Percentiles rank a stretch among this genome's conserved stretches.
Conservation (phyloP, 225 moss, liverwort and hornwort species). For the Bryoerythrophyllum caledonicum region DNA sequence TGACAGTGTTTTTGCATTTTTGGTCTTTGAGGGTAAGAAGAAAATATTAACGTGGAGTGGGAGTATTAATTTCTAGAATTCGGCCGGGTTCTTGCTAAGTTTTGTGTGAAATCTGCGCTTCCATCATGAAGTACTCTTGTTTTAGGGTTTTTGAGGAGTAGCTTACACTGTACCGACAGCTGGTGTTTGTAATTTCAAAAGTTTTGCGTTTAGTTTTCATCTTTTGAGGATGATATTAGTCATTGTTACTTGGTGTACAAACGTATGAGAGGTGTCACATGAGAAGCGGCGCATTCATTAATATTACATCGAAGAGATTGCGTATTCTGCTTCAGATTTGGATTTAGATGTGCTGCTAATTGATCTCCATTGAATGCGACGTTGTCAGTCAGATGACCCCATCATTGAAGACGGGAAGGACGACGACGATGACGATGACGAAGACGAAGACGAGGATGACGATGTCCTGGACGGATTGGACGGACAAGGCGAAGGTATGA, state of each 20-base stretch:
- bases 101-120: neutral
- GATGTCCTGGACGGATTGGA: constrained; percentile 57
- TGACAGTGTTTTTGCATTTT: neutral
- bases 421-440: constrained; percentile 76
- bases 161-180: neutral
- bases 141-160: neutral
- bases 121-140: too few species aligned
- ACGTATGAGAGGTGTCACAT: too few species aligned
- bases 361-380: neutral
- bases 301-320: too few species aligned
- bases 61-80: neutral
- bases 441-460: constrained; percentile 79
- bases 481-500: constrained; percentile 52
- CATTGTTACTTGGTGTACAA: neutral
- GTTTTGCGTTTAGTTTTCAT: neutral
- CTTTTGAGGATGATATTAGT: neutral
- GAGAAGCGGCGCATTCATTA: too few species aligned
- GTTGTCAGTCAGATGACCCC: constrained; percentile 61
- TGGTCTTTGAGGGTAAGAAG: neutral
- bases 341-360: neutral
- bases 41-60: neutral
- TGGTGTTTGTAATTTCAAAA: neutral
- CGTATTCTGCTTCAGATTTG: neutral
- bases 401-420: constrained; percentile 87
- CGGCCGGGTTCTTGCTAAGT: neutral